phyloP scores from a whole-genome alignment of 306 rosid species.

The Parietaria judaica region DNA sequence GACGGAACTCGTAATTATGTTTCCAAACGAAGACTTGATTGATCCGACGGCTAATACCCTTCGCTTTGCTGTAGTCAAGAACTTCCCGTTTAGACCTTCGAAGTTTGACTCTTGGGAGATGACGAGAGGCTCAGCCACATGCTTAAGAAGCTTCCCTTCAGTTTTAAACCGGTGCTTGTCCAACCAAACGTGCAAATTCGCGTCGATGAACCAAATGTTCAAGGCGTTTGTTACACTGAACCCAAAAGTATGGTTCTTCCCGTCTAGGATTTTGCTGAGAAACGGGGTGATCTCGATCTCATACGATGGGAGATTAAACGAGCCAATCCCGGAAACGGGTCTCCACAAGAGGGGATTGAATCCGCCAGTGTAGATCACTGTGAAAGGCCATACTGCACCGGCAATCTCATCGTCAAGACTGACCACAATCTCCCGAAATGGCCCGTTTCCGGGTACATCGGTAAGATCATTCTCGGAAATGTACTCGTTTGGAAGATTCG shows the following conservation, averaged over 20 bases:
- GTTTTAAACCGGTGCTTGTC: constrained; percentile 43
- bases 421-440: constrained; percentile 80
- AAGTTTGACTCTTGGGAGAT: constrained; percentile 37
- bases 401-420: constrained; percentile 51
- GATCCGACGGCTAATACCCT: constrained; percentile 55
- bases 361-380: constrained; percentile 88
- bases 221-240: constrained; percentile 76
- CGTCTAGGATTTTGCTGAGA: constrained; percentile 59
- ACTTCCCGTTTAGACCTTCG: constrained; percentile 58
- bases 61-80: constrained; percentile 43
- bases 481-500: constrained; percentile 58
- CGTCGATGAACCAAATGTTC: constrained; percentile 83
- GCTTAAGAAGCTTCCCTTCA: constrained; percentile 45
- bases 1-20: constrained; percentile 41
- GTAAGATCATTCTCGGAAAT: constrained; percentile 48
- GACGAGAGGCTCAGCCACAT: constrained; percentile 33
- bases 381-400: constrained; percentile 83
- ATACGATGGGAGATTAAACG: constrained; percentile 80
- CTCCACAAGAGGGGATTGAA: constrained; percentile 86
- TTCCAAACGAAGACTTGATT: constrained; percentile 70
- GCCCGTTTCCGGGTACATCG: constrained; percentile 58
- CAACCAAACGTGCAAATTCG: constrained; percentile 89
- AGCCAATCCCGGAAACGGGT: constrained; percentile 80
- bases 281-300: constrained; percentile 83
- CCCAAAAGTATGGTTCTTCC: constrained; percentile 48